Percentiles rank a stretch among this genome's conserved stretches.
These are phyloP conservation scores for Priceomyces medius DNA, from an alignment of 805 yeast species.

Conservation along the genomic window DNA sequence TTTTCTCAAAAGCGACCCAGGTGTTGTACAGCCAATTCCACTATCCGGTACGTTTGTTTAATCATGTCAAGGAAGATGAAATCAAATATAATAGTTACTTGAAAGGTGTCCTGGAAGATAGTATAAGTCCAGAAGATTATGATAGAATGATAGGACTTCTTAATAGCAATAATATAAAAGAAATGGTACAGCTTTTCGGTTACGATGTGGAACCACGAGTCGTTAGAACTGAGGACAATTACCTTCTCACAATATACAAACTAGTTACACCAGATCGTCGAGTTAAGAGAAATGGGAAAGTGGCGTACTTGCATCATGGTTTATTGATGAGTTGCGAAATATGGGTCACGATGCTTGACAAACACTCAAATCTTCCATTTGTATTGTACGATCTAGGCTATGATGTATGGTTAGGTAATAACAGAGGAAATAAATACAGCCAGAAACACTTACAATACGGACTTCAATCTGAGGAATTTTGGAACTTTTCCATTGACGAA, in stretches of 20 bases:
- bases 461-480: conserved; percentile 51
- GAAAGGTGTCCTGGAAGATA: conserved; percentile 14
- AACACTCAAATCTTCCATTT: conserved; percentile 59
- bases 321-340: conserved; percentile 81
- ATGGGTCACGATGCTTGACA: conserved; percentile 55
- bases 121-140: conserved; percentile 20
- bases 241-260: conserved; percentile 72
- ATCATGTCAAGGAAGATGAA: conserved; percentile 8
- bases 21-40: conserved; percentile 26
- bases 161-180: conserved; percentile 54
- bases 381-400: conserved; percentile 75
- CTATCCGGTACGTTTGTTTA: conserved; percentile 25
- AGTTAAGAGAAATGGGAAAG: conserved; percentile 29
- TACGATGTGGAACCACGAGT: conserved; percentile 73
- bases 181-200: conserved; percentile 67
- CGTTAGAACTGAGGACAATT: conserved; percentile 75
- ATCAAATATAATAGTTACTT: conserved; percentile 26
- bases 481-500: conserved; percentile 92
- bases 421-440: conserved; percentile 73
- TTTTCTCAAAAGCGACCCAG: conserved; percentile 30
- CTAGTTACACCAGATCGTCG: conserved; percentile 37
- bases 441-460: conserved; percentile 58
- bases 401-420: conserved; percentile 87
- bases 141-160: conserved; percentile 38
- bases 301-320: conserved; percentile 89